These are phyloP conservation scores for Teratosphaeria zuluensis DNA, from an alignment of 2,329 filamentous ascomycete genomes.

Conservation along the genomic window DNA sequence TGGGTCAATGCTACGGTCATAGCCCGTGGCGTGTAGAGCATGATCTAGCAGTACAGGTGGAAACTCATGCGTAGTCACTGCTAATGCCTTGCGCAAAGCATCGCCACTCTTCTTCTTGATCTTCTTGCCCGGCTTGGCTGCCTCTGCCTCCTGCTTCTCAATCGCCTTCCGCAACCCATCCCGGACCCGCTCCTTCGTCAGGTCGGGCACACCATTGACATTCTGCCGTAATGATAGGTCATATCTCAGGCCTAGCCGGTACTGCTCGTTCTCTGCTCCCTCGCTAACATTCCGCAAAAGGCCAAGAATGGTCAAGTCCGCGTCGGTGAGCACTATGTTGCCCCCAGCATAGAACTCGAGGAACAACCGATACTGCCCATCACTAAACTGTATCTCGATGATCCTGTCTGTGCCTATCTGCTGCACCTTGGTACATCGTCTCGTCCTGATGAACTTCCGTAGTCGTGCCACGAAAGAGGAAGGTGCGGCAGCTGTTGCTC, in stretches of 20 bases:
- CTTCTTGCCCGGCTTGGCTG: conserved; percentile 49
- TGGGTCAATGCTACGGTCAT: conserved; percentile 59
- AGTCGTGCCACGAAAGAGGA: conserved; percentile 77
- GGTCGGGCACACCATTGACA: conserved; percentile 60
- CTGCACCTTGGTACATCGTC: conserved; percentile 66
- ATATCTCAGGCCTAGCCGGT: conserved; percentile 69
- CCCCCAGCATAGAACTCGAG: conserved; percentile 95
- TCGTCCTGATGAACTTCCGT: conserved; percentile 79
- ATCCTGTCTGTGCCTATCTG: conserved; percentile 92
- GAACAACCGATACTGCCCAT: conserved; percentile 78
- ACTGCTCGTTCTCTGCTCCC: conserved; percentile 73
- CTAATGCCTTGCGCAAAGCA: conserved; percentile 68
- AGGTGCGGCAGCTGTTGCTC: conserved; percentile 73
- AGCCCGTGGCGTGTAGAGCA: conserved; percentile 58
- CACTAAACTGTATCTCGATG: conserved; percentile 84
- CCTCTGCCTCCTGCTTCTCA: conserved; percentile 45
- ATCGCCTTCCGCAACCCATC: conserved; percentile 59
- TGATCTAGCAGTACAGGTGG: conserved; percentile 85
- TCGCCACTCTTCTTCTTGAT: conserved; percentile 65
- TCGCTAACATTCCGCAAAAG: conserved; percentile 72
- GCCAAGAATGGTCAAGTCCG: conserved; percentile 69
- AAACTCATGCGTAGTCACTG: conserved; percentile 76
- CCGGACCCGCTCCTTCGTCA: conserved; percentile 65
- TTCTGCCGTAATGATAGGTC: conserved; percentile 76
- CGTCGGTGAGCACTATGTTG: conserved; percentile 87